phyloP scores from a whole-genome alignment of 805 yeast species.

The Teunomyces aglyptinius region DNA sequence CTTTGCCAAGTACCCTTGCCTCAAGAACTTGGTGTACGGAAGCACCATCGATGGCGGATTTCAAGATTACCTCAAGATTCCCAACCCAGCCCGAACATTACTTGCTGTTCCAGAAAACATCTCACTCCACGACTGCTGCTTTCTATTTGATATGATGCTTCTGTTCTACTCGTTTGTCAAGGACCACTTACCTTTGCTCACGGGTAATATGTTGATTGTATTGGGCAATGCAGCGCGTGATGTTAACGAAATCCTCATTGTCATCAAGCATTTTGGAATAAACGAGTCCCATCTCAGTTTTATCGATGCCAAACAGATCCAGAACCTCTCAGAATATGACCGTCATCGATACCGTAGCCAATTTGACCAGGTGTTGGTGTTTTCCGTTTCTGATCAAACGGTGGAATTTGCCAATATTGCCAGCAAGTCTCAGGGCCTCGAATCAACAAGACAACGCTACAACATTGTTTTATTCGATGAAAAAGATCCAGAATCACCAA shows the following conservation, averaged over 20 bases:
- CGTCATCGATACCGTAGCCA: slow-evolving; percentile 9
- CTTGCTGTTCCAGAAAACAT: slow-evolving; percentile 29
- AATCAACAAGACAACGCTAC: slow-evolving; percentile 25
- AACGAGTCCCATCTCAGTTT: slow-evolving; percentile 9
- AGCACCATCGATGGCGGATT: slow-evolving; percentile 38
- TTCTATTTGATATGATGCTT: slow-evolving; percentile 30
- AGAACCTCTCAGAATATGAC: slow-evolving; percentile 9
- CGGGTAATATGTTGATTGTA: slow-evolving; percentile 24
- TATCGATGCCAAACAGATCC: slow-evolving; percentile 10
- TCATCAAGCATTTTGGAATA: slow-evolving; percentile 24
- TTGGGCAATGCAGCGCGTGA: slow-evolving; percentile 28
- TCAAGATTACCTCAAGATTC: slow-evolving; percentile 34
- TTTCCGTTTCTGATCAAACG: slow-evolving; percentile 14
- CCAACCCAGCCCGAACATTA: slow-evolving; percentile 22
- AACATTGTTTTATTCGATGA: slow-evolving; percentile 20
- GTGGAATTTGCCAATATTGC: slow-evolving; percentile 20
- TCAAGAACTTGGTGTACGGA: slow-evolving; percentile 27
- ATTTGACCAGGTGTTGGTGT: slow-evolving; percentile 22
- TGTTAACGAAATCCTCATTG: slow-evolving; percentile 38
- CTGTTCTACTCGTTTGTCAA: slow-evolving; percentile 33
- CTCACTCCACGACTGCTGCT: slow-evolving; percentile 37
- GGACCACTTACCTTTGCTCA: slow-evolving; percentile 11
- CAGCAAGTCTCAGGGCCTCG: slow-evolving; percentile 25
- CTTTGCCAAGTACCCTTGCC: slow-evolving; percentile 22
- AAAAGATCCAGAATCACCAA: slow-evolving; percentile 12